phyloP scores from a whole-genome alignment of 495 filamentous ascomycete species.

The Saxophila tyrrhenica region DNA sequence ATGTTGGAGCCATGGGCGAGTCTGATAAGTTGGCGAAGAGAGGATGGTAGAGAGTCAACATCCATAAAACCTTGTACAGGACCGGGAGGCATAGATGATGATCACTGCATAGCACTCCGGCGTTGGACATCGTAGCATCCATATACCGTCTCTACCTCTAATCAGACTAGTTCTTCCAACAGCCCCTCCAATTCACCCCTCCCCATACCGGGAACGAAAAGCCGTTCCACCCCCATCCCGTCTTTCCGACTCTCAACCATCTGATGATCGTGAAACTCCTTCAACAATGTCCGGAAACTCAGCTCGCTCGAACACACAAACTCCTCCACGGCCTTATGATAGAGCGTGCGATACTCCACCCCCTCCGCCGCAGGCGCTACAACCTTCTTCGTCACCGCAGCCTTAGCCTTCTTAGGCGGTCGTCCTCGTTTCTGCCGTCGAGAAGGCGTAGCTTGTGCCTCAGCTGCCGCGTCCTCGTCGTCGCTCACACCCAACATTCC shows the following conservation, averaged over 20 bases:
- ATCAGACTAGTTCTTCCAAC: conserved; percentile 53
- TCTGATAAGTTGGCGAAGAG: conserved; percentile 72
- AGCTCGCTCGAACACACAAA: conserved; percentile 96
- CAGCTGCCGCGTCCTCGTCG: conserved; percentile 33
- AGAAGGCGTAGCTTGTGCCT: conserved; percentile 7
- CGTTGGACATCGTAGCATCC: background rate
- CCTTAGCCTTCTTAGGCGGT: conserved; percentile 16
- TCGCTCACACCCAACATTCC: conserved; percentile 32
- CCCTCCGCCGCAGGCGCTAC: conserved; percentile 33
- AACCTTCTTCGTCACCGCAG: conserved; percentile 10
- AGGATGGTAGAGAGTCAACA: conserved; percentile 70
- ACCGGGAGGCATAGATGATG: too few species aligned
- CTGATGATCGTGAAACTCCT: conserved; percentile 96
- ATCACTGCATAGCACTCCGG: background rate
- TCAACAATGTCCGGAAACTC: conserved; percentile 83
- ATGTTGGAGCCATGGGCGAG: conserved; percentile 59
- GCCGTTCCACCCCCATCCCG: conserved; percentile 65
- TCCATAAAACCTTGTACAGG: too few species aligned
- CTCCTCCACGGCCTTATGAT: conserved; percentile 90
- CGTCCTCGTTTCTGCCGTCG: conserved; percentile 4
- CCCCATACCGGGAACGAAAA: conserved; percentile 66
- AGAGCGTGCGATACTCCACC: conserved; percentile 80
- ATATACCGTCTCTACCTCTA: background rate
- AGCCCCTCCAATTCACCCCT: conserved; percentile 83
- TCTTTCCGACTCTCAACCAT: conserved; percentile 88